Conservation (phyloP, 345 rosid genomes). For the Pelargonium nanum region DNA sequence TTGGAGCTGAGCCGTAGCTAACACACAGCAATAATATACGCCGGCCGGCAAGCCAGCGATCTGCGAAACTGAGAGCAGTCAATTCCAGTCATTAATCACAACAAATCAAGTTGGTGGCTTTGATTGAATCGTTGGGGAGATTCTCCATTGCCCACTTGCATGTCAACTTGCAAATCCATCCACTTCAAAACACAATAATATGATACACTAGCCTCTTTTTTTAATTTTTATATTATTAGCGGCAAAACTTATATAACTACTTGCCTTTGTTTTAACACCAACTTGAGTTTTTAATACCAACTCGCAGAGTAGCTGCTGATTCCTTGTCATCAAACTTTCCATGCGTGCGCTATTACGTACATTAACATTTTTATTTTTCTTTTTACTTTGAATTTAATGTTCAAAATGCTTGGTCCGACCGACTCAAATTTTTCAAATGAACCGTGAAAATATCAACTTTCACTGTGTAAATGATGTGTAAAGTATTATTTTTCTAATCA, state of each 20-base stretch:
- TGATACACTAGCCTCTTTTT: background rate
- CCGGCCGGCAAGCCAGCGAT: no score
- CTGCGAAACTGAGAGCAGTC: background rate
- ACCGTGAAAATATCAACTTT: no score
- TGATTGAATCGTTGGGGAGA: background rate
- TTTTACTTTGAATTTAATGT: no score
- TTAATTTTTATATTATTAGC: background rate
- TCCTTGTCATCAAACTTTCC: background rate
- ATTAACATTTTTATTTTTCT: no score
- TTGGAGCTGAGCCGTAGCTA: no score
- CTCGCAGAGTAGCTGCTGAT: background rate
- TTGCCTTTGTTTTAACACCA: background rate
- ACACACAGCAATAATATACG: no score
- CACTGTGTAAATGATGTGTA: no score
- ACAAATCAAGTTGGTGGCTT: background rate
- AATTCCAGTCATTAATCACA: background rate
- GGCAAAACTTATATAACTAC: background rate
- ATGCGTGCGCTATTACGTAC: background rate
- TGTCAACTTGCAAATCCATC: background rate
- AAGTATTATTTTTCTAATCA: no score
- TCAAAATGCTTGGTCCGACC: no score
- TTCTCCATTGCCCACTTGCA: background rate
- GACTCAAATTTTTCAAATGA: no score
- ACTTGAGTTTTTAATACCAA: background rate
- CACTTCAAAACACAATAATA: background rate